Conservation (phyloP, 495 filamentous ascomycete genomes). For the Ascobolus immersus region DNA sequence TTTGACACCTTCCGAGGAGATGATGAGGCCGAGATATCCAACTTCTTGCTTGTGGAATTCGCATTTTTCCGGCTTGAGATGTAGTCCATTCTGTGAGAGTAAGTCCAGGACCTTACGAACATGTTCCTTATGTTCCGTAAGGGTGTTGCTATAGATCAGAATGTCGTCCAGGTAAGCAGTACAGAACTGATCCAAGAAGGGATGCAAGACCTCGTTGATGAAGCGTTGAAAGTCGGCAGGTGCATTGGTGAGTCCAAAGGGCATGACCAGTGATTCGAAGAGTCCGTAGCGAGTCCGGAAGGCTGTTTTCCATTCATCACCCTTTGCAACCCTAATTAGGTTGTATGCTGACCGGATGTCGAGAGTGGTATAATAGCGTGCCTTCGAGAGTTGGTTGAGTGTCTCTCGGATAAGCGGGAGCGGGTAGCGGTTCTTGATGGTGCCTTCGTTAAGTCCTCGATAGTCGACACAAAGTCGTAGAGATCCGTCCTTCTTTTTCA, state of each 20-base stretch:
- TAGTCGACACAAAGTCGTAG: slow-evolving; percentile 5
- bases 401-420: slow-evolving; percentile 5
- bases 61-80: background rate
- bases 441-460: slow-evolving; percentile 7
- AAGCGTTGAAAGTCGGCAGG: too few relatives aligned
- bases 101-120: slow-evolving; percentile 1
- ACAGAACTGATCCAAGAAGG: slow-evolving; percentile 7
- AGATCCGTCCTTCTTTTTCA: slow-evolving; percentile 1
- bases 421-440: slow-evolving; percentile 8
- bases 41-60: slow-evolving; percentile 3
- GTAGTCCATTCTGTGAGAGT: slow-evolving; percentile 1
- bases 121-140: slow-evolving; percentile 8
- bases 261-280: slow-evolving; percentile 14
- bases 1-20: slow-evolving; percentile 10
- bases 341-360: background rate
- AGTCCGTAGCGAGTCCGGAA: slow-evolving; percentile 10
- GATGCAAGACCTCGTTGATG: too few relatives aligned
- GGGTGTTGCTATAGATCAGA: slow-evolving; percentile 9
- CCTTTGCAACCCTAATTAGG: slow-evolving; percentile 3
- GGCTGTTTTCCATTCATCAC: slow-evolving; percentile 6
- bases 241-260: slow-evolving; percentile 10
- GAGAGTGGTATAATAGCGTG: slow-evolving; percentile 13
- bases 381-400: background rate
- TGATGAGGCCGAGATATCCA: slow-evolving; percentile 5
- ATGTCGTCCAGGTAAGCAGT: slow-evolving; percentile 14